phyloP scores from a whole-genome alignment of 148 eudicot species.

The Rhododendron ferrugineum region DNA sequence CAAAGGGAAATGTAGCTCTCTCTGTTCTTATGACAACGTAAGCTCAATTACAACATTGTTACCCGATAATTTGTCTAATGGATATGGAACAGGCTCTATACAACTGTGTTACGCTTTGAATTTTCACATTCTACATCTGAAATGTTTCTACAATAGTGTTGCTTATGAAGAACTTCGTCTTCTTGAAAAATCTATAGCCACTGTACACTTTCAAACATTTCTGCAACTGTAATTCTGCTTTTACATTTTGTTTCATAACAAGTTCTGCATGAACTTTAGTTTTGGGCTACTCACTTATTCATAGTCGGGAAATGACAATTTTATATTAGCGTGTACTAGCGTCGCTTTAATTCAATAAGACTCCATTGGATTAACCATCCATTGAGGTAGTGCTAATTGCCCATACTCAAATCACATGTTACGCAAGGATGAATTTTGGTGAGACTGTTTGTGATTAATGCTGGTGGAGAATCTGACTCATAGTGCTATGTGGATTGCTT shows the following conservation, averaged over 20 bases:
- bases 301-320: not conserved
- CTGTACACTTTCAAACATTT: not conserved
- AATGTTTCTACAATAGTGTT: not conserved
- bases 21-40: slow-evolving; percentile 99
- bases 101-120: not conserved
- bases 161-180: not conserved
- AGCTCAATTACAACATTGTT: slow-evolving; percentile 19
- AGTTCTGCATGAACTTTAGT: not conserved
- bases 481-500: slow-evolving; percentile 2
- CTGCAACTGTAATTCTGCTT: not conserved
- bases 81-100: slow-evolving; percentile 4
- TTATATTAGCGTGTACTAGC: not conserved
- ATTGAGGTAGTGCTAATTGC: not conserved
- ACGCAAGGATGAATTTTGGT: not conserved
- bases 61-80: not conserved
- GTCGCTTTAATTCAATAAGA: not conserved
- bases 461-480: slow-evolving; percentile 4
- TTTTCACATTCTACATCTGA: not conserved
- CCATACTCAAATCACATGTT: not conserved
- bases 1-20: slow-evolving; percentile 98
- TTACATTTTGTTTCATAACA: not conserved
- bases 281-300: not conserved
- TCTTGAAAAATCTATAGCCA: not conserved
- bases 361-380: not conserved
- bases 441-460: not conserved